These are phyloP conservation scores for Dictyostelium intermedium DNA, from an alignment of 78 protist species.

Conservation along the genomic window DNA sequence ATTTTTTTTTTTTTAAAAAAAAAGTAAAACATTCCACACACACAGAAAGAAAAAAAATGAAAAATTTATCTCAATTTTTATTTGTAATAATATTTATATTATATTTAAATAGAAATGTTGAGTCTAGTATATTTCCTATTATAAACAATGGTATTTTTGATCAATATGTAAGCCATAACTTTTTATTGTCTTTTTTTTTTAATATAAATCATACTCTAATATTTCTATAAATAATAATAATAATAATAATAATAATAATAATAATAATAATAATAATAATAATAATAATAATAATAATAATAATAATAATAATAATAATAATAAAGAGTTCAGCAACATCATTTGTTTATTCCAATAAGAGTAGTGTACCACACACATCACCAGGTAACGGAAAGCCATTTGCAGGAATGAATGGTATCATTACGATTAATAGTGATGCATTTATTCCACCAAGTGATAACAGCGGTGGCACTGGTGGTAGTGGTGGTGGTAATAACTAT, in stretches of 20 bases:
- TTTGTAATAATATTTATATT: background rate
- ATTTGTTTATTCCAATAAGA: background rate
- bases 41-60: background rate
- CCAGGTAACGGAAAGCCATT: background rate
- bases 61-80: background rate
- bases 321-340: background rate
- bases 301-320: background rate
- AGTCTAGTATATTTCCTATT: background rate
- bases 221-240: no score
- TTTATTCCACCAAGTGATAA: background rate
- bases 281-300: background rate
- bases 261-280: no score
- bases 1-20: no score
- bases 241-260: no score
- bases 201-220: no score
- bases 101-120: background rate
- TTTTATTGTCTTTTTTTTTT: no score
- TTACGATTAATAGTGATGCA: background rate
- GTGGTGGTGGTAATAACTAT: background rate
- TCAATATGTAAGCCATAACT: background rate
- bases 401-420: background rate
- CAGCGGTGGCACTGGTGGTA: background rate
- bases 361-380: conserved; percentile 2
- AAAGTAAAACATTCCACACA: background rate
- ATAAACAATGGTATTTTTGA: background rate